Base-by-base conservation (phyloP, 352 stramenopile genomes). In the Pythium pyrilobum region DNA sequence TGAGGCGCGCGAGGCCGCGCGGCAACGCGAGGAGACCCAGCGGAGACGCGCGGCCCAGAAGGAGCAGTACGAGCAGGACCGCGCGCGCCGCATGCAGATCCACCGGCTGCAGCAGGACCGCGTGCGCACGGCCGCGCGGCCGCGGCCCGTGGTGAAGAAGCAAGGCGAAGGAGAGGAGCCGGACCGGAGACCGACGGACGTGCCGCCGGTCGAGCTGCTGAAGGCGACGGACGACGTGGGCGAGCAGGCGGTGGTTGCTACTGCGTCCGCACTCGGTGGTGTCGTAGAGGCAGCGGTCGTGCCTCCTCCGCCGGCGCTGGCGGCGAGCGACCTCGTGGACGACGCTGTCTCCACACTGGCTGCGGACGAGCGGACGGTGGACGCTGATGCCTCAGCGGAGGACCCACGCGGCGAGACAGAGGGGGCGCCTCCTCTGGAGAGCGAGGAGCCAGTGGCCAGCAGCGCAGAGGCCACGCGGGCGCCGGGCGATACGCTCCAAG, bases 1-100 rank as follows among this genome's bases (percentile, higher is more conserved):
- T 33, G 72, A 90, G 49, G 67, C 72, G 10, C 52, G 54, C 1
- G 72, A 90, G 34, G 68, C 71, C 2, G 51, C 74, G 32, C 77
- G 75, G 12, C 74, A 83, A n/a, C 59, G 60, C 0, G 67, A 81
- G 23, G 79, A 77, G 13, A 82, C 76, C 0, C 44, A 69, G 27
- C 45, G 66, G 28, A 51, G 79, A 2, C 73, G 79, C 15, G 73
- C 77, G 4, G 66, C 69, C 5, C 78, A 80, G 54, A 77, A 74
- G 0, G 59, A 82, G 34, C 77, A 87, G 48, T 87, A 87, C 44
- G 74, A 86, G 16, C 62, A 81, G 31, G 79, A 89, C 51, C 81
- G 81, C 18, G 63, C 70, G 24, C 74, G 74, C 2, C 66, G 77
- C 11, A 74, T 87, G 55, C 71, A 89, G 56, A 81, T 89, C 38